These are phyloP conservation scores for Neoboletus magnificus DNA, from an alignment of 768 basidiomycete species.

Conservation along the genomic window DNA sequence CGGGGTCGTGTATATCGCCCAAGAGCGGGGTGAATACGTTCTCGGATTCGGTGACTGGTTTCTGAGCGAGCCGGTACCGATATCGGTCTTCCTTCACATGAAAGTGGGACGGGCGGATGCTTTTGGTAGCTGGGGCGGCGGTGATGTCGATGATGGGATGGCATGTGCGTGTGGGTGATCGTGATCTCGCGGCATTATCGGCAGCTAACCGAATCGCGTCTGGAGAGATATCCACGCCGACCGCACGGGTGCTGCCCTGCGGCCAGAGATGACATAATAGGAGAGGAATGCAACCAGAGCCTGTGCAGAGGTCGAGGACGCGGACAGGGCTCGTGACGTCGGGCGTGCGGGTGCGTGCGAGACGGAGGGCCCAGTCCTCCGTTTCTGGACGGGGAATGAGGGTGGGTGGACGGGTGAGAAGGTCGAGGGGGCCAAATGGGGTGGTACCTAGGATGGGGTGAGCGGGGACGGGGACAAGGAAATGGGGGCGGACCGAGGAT, in stretches of 20 bases:
- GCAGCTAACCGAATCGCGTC: slow-evolving; percentile 51
- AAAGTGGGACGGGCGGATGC: neutral
- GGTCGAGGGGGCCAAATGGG: slow-evolving; percentile 81
- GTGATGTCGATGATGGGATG: slow-evolving; percentile 2
- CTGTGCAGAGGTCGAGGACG: slow-evolving; percentile 89
- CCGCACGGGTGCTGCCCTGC: slow-evolving; percentile 48
- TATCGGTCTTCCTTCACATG: neutral
- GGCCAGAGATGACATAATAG: slow-evolving; percentile 70
- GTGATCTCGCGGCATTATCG: slow-evolving; percentile 39
- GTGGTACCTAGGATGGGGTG: slow-evolving; percentile 50
- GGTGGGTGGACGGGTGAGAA: slow-evolving; percentile 71
- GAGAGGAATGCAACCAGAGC: slow-evolving; percentile 88
- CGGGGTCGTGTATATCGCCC: slow-evolving; percentile 40
- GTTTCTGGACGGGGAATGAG: slow-evolving; percentile 97
- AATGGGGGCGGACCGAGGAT: slow-evolving; percentile 62
- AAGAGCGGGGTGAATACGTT: slow-evolving; percentile 41
- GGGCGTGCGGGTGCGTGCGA: slow-evolving; percentile 48
- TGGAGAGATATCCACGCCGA: slow-evolving; percentile 66
- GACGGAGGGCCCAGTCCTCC: slow-evolving; percentile 70
- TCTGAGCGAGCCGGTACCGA: neutral
- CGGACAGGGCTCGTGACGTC: slow-evolving; percentile 26
- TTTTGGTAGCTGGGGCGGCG: neutral
- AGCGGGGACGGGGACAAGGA: neutral
- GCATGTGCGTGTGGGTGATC: slow-evolving; percentile 1
- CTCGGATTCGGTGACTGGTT: neutral